phyloP scores from a whole-genome alignment of 2,329 filamentous ascomycete species.

The Sporothrix euskadiensis region DNA sequence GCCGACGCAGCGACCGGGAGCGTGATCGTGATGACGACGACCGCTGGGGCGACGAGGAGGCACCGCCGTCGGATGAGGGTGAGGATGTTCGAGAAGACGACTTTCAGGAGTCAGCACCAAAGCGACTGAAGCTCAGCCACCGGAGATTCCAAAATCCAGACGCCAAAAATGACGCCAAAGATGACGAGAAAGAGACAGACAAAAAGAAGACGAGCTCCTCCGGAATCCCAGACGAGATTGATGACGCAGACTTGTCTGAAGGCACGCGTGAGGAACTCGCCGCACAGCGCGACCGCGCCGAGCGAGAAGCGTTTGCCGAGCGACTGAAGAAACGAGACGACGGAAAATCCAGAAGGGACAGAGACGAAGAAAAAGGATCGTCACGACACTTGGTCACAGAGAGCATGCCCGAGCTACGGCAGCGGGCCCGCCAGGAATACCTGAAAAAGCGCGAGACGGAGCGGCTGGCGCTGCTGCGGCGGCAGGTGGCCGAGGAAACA shows the following conservation, averaged over 20 bases:
- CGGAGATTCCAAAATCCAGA: conserved; percentile 44
- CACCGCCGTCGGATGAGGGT: conserved; percentile 43
- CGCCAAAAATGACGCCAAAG: conserved; percentile 40
- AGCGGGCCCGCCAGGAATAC: conserved; percentile 88
- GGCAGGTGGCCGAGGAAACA: conserved; percentile 86
- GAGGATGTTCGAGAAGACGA: conserved; percentile 51
- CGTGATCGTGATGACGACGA: conserved; percentile 65
- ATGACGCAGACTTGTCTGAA: conserved; percentile 59
- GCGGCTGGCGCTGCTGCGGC: conserved; percentile 78
- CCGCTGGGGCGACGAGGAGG: conserved; percentile 78
- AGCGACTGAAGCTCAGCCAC: conserved; percentile 66
- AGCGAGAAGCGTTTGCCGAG: conserved; percentile 78
- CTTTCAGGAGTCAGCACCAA: conserved; percentile 68
- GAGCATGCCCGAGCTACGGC: conserved; percentile 74
- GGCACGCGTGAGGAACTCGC: conserved; percentile 59
- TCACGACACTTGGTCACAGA: conserved; percentile 64
- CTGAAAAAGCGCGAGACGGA: conserved; percentile 89
- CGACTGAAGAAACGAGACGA: conserved; percentile 71
- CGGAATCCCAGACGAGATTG: conserved; percentile 34
- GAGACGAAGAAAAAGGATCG: conserved; percentile 45
- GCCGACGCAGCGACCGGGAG: conserved; percentile 39
- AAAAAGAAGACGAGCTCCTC: neutral
- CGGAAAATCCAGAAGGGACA: conserved; percentile 64
- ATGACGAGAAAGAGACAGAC: neutral
- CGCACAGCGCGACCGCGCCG: conserved; percentile 66